phyloP scores from a whole-genome alignment of 2,329 filamentous ascomycete genomes.

The Colletotrichum higginsianum region DNA sequence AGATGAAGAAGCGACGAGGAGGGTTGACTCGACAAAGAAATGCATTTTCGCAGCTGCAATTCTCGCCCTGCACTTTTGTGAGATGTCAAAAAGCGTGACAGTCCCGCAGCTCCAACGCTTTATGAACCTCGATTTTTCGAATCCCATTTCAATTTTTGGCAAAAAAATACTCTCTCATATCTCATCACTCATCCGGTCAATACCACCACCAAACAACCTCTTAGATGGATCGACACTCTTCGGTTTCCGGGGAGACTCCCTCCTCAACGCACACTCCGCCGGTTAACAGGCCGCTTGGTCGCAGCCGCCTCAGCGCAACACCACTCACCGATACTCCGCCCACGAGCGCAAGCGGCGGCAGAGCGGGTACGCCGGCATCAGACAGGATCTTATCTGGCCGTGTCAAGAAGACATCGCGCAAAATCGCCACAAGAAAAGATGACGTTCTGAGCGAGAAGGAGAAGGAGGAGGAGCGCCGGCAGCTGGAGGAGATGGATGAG shows the following conservation, averaged over 20 bases:
- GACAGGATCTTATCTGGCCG: constrained; percentile 35
- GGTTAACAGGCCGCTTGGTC: constrained; percentile 15
- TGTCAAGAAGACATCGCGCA: constrained; percentile 33
- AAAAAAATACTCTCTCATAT: not conserved
- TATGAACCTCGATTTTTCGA: not conserved
- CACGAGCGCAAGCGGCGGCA: constrained; percentile 34
- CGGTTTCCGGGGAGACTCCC: constrained; percentile 20
- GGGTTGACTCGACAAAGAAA: constrained; percentile 35
- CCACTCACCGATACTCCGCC: constrained; percentile 38
- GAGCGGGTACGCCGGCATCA: constrained; percentile 34
- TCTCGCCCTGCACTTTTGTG: constrained; percentile 28
- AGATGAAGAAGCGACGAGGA: constrained; percentile 34
- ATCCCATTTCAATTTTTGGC: not conserved
- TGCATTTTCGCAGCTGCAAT: constrained; percentile 17
- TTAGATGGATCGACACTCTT: constrained; percentile 29
- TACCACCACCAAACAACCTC: not conserved
- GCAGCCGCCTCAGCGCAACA: constrained; percentile 22
- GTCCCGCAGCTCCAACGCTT: constrained; percentile 4
- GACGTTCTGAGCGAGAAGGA: constrained; percentile 39
- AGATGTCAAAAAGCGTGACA: constrained; percentile 34
- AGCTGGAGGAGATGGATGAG: constrained; percentile 54
- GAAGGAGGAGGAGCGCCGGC: constrained; percentile 28
- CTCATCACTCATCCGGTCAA: not conserved
- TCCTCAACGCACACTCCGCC: constrained; percentile 27
- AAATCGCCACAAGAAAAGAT: constrained; percentile 19